phyloP scores from a whole-genome alignment of 805 yeast species.

The Dipodascus geniculatus region DNA sequence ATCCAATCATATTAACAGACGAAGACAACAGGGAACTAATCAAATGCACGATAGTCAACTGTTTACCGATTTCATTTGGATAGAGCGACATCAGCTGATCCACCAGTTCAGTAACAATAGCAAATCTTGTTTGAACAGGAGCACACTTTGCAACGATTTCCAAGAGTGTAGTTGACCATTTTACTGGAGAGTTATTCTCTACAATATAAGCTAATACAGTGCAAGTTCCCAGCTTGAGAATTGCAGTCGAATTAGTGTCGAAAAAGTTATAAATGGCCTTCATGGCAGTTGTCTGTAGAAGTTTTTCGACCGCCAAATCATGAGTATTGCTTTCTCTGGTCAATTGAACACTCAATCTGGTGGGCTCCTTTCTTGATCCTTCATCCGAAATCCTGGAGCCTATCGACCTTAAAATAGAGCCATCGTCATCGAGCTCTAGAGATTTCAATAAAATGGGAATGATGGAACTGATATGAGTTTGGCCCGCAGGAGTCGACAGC shows the following conservation, averaged over 20 bases:
- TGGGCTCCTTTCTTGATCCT: not conserved
- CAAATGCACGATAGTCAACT: constrained; percentile 33
- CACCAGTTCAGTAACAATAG: constrained; percentile 41
- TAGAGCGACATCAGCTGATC: constrained; percentile 17
- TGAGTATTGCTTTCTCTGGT: not conserved
- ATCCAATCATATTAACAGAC: constrained; percentile 73
- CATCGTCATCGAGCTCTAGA: constrained; percentile 10
- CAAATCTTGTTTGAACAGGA: constrained; percentile 68
- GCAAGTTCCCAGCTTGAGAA: constrained; percentile 44
- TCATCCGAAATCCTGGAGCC: not conserved
- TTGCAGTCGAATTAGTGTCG: constrained; percentile 49
- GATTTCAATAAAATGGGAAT: constrained; percentile 17
- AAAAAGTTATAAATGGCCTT: constrained; percentile 48
- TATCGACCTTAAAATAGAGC: not conserved
- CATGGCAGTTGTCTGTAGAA: constrained; percentile 10
- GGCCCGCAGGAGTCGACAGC: constrained; percentile 21
- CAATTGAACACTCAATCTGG: not conserved
- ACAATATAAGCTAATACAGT: constrained; percentile 38
- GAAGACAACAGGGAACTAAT: constrained; percentile 52
- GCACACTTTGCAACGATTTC: constrained; percentile 63
- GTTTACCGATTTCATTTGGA: constrained; percentile 16
- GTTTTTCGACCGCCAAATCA: not conserved
- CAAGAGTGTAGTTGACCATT: constrained; percentile 48
- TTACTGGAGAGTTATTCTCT: constrained; percentile 14
- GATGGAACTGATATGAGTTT: constrained; percentile 17